Evolutionary conservation across 2,329 filamentous ascomycete species (phyloP).

Genomic region (Aspergillus sergii): DNA sequence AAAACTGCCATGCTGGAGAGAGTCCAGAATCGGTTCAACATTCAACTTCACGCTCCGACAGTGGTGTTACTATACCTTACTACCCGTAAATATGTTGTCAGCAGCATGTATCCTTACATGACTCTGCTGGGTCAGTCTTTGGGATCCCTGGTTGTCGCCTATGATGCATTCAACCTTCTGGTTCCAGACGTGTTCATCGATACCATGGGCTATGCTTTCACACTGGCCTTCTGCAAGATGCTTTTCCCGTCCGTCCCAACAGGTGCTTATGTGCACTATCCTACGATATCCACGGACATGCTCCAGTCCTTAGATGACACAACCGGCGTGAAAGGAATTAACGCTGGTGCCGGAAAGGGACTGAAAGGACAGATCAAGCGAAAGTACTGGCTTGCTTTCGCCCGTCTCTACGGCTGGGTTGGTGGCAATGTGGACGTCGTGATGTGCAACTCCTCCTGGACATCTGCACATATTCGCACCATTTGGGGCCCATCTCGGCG

Average conservation of each 20-base stretch:
- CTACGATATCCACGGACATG: slow-evolving; percentile 98
- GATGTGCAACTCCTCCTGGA: slow-evolving; percentile 98
- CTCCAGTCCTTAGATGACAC: slow-evolving; percentile 74
- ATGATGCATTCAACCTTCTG: slow-evolving; percentile 89
- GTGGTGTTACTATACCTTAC: slow-evolving; percentile 89
- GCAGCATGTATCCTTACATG: slow-evolving; percentile 86
- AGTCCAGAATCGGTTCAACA: slow-evolving; percentile 89
- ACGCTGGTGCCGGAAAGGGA: slow-evolving; percentile 79
- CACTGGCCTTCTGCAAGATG: slow-evolving; percentile 77
- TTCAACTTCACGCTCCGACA: slow-evolving; percentile 78
- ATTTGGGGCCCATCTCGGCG: slow-evolving; percentile 68
- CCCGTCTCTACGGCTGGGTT: slow-evolving; percentile 76
- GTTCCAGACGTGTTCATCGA: slow-evolving; percentile 94
- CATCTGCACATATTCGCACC: slow-evolving; percentile 75
- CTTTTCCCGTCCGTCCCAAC: slow-evolving; percentile 82
- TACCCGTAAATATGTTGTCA: slow-evolving; percentile 81
- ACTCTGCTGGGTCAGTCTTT: slow-evolving; percentile 93
- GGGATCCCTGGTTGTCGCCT: slow-evolving; percentile 82
- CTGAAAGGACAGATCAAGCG: slow-evolving; percentile 71
- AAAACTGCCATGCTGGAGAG: slow-evolving; percentile 77
- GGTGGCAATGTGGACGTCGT: slow-evolving; percentile 86
- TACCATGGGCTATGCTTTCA: slow-evolving; percentile 97
- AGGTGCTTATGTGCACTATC: slow-evolving; percentile 94
- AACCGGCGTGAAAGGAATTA: slow-evolving; percentile 70
- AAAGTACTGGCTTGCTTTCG: slow-evolving; percentile 85